Base-by-base conservation (phyloP, 495 filamentous ascomycete genomes). In the Aspergillus ostianus region DNA sequence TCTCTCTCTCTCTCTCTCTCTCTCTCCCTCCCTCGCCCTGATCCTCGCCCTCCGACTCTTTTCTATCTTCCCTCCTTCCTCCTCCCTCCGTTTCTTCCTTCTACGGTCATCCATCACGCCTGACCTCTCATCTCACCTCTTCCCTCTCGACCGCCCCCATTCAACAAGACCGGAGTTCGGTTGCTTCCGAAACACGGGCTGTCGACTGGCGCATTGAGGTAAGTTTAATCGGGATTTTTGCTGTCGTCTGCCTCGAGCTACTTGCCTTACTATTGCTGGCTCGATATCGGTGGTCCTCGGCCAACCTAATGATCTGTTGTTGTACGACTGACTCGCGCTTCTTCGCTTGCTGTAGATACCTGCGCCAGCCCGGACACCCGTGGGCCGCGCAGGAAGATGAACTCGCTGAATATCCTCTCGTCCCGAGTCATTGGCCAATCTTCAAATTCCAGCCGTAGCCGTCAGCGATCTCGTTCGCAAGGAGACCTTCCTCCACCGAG, bases 341-440 rank as follows among this genome's bases (percentile, higher is more conserved):
- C 52, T 57, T 36, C 51, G 49, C 58, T 51, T 62, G 36, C 53
- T 56, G 54, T 67, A 72, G 75, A 79, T 66, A 69, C 65, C 62
- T 70, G 70, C 65, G 77, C 74, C 64, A 63, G 65, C 67, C 67
- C 67, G 67, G 67, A 74, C 70, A 70, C 76, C 75, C 75, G 85
- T 87, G 83, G 79, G 81, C 78, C 72, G 70, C 66, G 67, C 68
- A 67, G 70, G 78, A 92, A 87, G 79, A 98, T 98, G 93, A 97
- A 98, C 88, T 96, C 93, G 68, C 78, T 98, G 80, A 96, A 96
- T 76, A 90, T 97, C 73, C 82, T 98, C 73, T 95, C 91, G 64
- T 84, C 90, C 71, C 87, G 90, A 78, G 90, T 94, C 71, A 86
- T 90, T 62, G 87, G 87, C 65, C 81, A 81, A 71, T 81, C 83